Base-by-base conservation (phyloP, 495 filamentous ascomycete genomes). In the Penicillium bialowiezense region DNA sequence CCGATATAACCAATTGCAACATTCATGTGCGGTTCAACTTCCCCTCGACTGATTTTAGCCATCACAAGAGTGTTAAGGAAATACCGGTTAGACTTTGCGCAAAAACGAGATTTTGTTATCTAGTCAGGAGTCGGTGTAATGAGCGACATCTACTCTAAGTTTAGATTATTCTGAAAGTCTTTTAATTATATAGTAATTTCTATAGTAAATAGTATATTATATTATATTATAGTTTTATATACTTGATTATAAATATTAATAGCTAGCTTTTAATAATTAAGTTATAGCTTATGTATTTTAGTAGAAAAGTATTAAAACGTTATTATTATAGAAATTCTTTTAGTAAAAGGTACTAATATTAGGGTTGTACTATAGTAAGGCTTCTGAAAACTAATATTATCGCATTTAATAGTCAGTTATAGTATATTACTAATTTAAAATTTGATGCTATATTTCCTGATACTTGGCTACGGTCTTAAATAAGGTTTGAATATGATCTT, bases 311-410 rank as follows among this genome's bases (percentile, higher is more conserved):
- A 28, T 37, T 50, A 17, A 0, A 55, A 15, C 26, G 52, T 47
- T 24, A 41, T 50, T 23, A 55, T 50, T 2, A 55, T 24, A 12
- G 40, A 26, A 7, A 31, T 47, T 37, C 41, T 42, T 29, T 17
- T 36, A 42, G 29, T 42, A 55, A 36, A 55, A 55, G 2, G 52
- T 28, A 47, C 50, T 55, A 13, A 55, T 29, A 19, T 50, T 42
- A 12, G 47, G 41, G 17, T 41, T 21, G 7, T 45, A n/a, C 15
- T 26, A 4, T 7, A 55, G 45, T 32, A 51, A 42, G 36, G 15
- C 31, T 23, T 20, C 21, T 15, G 43, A 13, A 55, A 41, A 33
- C 6, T 7, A 32, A 42, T 5, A 20, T 55, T 47, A 36, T 55
- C 43, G 24, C 31, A 3, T 26, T 55, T 42, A 7, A 39, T 47